Percentiles rank a stretch among this genome's conserved stretches.
Evolutionary conservation across 306 rosid species (phyloP).

Genomic region (Medicago lupulina): DNA sequence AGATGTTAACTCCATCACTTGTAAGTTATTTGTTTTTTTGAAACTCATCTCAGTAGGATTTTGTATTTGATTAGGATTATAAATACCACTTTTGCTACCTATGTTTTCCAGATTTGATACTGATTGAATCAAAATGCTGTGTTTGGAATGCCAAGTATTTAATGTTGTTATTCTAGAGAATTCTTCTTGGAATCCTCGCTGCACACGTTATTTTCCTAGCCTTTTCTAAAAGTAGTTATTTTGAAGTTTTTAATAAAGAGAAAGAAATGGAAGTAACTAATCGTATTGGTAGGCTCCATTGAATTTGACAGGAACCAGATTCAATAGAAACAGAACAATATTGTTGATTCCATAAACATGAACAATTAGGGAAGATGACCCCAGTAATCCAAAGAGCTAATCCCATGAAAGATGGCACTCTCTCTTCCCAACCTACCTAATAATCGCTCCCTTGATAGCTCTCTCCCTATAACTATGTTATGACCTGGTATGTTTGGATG

Average conservation of each 20-base stretch:
- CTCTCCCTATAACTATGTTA: not conserved
- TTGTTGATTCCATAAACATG: not conserved
- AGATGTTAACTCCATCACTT: not conserved
- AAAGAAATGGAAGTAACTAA: not conserved
- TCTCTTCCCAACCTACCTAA: not conserved
- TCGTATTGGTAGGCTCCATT: slow-evolving; percentile 7
- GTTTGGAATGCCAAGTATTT: not conserved
- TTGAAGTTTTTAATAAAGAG: not conserved
- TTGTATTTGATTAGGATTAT: not conserved
- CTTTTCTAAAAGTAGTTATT: not conserved
- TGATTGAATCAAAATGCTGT: not conserved
- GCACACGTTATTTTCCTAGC: slow-evolving; percentile 16
- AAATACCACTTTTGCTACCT: not conserved
- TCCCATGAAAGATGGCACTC: not conserved
- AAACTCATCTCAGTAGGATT: not conserved
- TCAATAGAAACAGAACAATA: not conserved
- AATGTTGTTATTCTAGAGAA: not conserved
- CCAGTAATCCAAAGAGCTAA: not conserved
- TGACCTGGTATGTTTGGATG: not conserved
- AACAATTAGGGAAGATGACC: not conserved
- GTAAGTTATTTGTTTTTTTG: not conserved
- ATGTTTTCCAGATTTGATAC: not conserved
- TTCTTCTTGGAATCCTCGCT: not conserved
- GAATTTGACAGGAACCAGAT: not conserved
- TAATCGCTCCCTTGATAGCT: not conserved